These are phyloP conservation scores for Thalassiosira hispida DNA, from an alignment of 352 stramenopile genomes.

Conservation along the genomic window DNA sequence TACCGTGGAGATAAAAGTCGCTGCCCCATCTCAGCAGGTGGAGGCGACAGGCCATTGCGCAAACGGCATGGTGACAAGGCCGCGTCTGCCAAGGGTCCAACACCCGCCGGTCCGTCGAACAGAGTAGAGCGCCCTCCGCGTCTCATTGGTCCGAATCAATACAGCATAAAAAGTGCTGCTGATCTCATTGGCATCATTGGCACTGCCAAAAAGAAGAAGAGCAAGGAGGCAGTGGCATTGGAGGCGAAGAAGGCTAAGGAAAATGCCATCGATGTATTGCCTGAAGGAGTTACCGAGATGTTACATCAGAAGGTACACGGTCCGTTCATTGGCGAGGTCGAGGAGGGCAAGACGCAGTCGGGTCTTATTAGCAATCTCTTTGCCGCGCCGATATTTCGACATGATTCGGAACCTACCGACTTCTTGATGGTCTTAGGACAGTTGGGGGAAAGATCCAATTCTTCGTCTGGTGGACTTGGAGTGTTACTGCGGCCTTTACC, in stretches of 20 bases:
- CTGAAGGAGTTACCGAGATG: conserved; percentile 83
- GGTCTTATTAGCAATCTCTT: conserved; percentile 82
- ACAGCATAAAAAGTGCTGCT: conserved; percentile 50
- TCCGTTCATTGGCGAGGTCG: conserved; percentile 82
- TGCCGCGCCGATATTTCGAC: conserved; percentile 74
- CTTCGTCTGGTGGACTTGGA: conserved; percentile 34
- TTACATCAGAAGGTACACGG: conserved; percentile 78
- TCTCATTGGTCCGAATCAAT: conserved; percentile 71
- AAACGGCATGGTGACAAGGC: conserved; percentile 59
- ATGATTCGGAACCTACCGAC: conserved; percentile 78
- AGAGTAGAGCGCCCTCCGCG: conserved; percentile 56
- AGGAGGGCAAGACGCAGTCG: conserved; percentile 76
- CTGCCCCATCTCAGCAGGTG: conserved; percentile 78
- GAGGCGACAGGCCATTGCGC: conserved; percentile 73
- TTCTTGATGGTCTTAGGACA: conserved; percentile 84
- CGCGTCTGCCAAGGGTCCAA: conserved; percentile 18
- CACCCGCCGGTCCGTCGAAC: conserved; percentile 25
- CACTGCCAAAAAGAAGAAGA: conserved; percentile 65
- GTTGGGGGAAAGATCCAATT: conserved; percentile 28
- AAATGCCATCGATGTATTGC: conserved; percentile 68
- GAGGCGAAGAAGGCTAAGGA: conserved; percentile 59
- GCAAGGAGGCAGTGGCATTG: conserved; percentile 32
- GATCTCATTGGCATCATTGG: conserved; percentile 77
- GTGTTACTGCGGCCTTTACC: conserved; percentile 78
- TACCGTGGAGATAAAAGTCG: conserved; percentile 78